These are phyloP conservation scores for Eucalyptus brandiana DNA, from an alignment of 345 rosid species.

Conservation along the genomic window DNA sequence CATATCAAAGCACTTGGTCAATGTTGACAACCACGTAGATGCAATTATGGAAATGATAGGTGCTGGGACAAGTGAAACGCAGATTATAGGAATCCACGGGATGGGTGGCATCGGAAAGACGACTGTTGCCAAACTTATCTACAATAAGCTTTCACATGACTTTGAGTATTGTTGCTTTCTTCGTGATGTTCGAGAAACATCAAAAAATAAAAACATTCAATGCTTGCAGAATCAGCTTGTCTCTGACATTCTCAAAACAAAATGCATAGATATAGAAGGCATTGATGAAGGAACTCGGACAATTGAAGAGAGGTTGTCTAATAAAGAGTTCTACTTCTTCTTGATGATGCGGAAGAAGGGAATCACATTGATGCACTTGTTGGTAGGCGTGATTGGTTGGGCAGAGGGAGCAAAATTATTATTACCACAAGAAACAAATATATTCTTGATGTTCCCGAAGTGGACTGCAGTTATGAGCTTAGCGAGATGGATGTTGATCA, in stretches of 20 bases:
- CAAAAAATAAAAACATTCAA: accelerated
- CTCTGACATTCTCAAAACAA: accelerated
- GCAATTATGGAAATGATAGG: accelerated
- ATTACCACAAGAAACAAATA: too few relatives aligned
- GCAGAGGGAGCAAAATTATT: accelerated
- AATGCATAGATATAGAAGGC: accelerated
- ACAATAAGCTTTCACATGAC: accelerated
- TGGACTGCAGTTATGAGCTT: accelerated
- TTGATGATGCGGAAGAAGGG: accelerated
- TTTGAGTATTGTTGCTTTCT: accelerated
- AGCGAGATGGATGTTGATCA: accelerated
- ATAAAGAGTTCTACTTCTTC: accelerated
- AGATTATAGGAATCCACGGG: accelerated
- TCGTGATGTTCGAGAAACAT: accelerated
- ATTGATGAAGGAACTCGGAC: accelerated
- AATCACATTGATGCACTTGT: accelerated
- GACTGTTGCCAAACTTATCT: accelerated
- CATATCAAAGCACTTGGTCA: accelerated
- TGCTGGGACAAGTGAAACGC: accelerated
- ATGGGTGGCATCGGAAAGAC: too few relatives aligned
- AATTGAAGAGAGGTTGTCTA: accelerated
- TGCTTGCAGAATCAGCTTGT: accelerated
- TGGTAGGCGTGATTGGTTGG: accelerated
- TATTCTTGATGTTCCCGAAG: accelerated
- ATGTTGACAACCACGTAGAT: accelerated